Evolutionary conservation across 495 filamentous ascomycete genomes (phyloP).

Genomic region (Trichodelitschia bisporula): DNA sequence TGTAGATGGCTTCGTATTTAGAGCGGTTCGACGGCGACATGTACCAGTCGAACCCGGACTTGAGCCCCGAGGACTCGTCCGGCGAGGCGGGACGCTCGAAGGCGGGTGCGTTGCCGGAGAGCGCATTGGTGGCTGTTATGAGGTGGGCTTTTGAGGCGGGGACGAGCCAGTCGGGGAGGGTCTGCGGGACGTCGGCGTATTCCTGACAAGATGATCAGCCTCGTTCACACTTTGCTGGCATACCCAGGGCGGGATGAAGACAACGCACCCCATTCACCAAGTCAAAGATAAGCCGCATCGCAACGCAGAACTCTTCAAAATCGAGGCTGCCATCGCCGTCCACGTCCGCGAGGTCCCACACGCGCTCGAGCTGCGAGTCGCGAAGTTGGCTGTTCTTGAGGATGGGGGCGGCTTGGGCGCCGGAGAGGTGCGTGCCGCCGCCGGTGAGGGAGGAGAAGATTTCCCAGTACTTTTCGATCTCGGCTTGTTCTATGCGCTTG

Average conservation of each 20-base stretch:
- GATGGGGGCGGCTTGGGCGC: constrained; percentile 74
- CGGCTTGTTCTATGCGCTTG: constrained; percentile 77
- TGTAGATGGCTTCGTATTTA: constrained; percentile 93
- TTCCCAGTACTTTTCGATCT: constrained; percentile 98
- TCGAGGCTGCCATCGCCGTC: constrained; percentile 91
- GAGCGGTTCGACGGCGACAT: constrained; percentile 75
- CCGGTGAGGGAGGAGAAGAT: constrained; percentile 74
- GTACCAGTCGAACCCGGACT: constrained; percentile 98
- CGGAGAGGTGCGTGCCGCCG: constrained; percentile 65
- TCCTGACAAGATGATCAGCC: constrained; percentile 28
- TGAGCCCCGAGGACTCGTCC: constrained; percentile 52
- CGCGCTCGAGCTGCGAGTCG: constrained; percentile 84
- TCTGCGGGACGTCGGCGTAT: constrained; percentile 56
- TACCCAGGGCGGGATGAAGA: background rate
- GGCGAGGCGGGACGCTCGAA: constrained; percentile 56
- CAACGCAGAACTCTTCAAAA: constrained; percentile 98
- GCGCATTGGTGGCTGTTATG: constrained; percentile 65
- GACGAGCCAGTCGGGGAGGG: constrained; percentile 83
- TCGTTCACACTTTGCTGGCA: constrained; percentile 1
- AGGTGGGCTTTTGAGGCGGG: constrained; percentile 92
- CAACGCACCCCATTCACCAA: constrained; percentile 67
- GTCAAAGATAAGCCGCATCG: constrained; percentile 94
- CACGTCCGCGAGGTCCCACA: constrained; percentile 95
- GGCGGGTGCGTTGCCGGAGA: constrained; percentile 45
- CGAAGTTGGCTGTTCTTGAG: constrained; percentile 86